Base-by-base conservation (phyloP, 495 filamentous ascomycete genomes). In the Clohesyomyces aquaticus region DNA sequence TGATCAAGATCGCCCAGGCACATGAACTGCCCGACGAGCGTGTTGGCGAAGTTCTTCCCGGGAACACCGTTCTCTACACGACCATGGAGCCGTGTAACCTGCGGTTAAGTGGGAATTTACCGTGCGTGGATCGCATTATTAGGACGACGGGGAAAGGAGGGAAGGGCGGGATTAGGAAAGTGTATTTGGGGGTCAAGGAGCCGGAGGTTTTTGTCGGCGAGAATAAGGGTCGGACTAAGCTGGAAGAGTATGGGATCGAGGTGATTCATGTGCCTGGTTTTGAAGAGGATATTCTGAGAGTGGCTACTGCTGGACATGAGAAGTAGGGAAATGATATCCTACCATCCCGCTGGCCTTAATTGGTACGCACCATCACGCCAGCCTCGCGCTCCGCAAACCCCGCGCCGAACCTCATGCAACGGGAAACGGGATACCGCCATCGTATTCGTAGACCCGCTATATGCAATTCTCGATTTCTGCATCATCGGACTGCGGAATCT, bases 81-180 rank as follows among this genome's bases (percentile, higher is more conserved):
- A 96, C 92, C 0, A 89, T 98, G 79, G 94, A 98, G 77, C 94
- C 94, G 0, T 98, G 94, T 75, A 88, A 83, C 42, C 82, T 88
- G 64, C 79, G 94, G 49, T 74, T 94, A 27, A 91, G 87, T 45
- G 93, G 92, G 2, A 94, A 97, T 73, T 65, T 81, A 35, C 85
- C 91, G 0, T 98, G 94, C 69, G 88, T 90, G 11, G 85, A 96
- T 65, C 80, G 93, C 56, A 93, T 98, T 55, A 73, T 91, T 54
- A 75, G 77, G 42, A 84, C 88, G 19, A 70, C 54, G 22, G 22
- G 72, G 28, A 70, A 68, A 9, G 58, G 71, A 43, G 66, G 73
- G 6, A 69, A 63, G 4, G 72, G 69, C 3, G 81, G 81, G 1
- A 88, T 98, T 55, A 78, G 83, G 61, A 91, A 84, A 38, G 91